Evolutionary conservation across 1,284 basidiomycete species (phyloP), one percentile per base, ranked within the genome.

Genomic region (Stereum hirsutum): DNA sequence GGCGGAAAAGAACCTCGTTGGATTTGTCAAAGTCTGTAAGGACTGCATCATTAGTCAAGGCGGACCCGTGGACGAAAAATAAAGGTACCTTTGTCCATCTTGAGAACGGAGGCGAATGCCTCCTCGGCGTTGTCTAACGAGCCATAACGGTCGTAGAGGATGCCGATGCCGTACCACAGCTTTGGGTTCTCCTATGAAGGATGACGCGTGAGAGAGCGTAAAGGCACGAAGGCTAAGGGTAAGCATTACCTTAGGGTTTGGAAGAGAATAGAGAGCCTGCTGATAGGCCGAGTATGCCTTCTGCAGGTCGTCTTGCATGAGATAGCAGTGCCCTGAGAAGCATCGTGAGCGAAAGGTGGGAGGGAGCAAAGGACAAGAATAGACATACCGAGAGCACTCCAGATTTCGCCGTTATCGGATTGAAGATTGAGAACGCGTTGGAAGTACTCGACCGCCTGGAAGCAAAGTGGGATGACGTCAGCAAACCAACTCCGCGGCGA

Each of bases 271-370:
- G 15, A 99, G 75, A 0, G 95, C 95, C 64, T 99, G 94, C 65
- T 99, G 96, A 65, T 99, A 99, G 5, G 96, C 94, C 1, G 91
- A 86, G 65, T 99, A 99, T 0, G 96, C 96, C 66, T 95, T 96
- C 65, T 96, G 94, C 45, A 99, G 78, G 65, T 99, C 94, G 59
- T 99, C 95, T 62, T 97, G 94, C 94, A 98, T 99, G 45, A 99
- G 78, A 63, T 95, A 95, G 66, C 96, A 98, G 59, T 98, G 94
- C 28, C 92, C 86, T 85, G 57, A 46, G 45, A 45, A 20, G 40
- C 15, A 40, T 53, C 15, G 43, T 52, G 43, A 55, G 52, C 54
- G 46, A 32, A 38, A 41, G 46, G 46, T 46, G 33, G 41, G 49
- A 46, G 47, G 49, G 36, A 52, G 46, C 46, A 48, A 46, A 40